Base-by-base conservation (phyloP, 139 green algal genomes). In the Chloropicon primus region DNA sequence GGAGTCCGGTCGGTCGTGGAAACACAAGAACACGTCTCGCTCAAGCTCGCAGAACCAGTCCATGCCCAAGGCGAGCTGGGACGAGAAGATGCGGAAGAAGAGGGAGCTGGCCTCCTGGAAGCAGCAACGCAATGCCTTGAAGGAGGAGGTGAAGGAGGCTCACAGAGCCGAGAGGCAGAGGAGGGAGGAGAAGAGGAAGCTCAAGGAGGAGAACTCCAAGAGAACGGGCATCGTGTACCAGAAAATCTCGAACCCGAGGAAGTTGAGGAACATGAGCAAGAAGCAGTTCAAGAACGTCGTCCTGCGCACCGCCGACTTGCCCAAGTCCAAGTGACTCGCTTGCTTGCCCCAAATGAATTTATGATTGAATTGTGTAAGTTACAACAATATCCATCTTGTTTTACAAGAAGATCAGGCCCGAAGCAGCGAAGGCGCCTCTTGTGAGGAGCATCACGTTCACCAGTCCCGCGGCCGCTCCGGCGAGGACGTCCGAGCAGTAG, bases 401-500 rank as follows among this genome's bases (percentile, higher is more conserved):
- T n/a, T n/a, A n/a, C n/a, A n/a, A n/a, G n/a, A n/a, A n/a, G n/a
- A n/a, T n/a, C n/a, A n/a, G n/a, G n/a, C n/a, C n/a, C n/a, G n/a
- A n/a, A n/a, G n/a, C n/a, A n/a, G n/a, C n/a, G 41, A 62, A 62
- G 41, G 5, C 10, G 41, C 41, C 41, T 17, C 17, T 79, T 0
- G 86, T 88, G 2, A 86, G 21, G 0, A 87, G 27, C 0, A 73
- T 74, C 2, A 80, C 53, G 0, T 82, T 91, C 0, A 83, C 24
- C 1, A 87, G 5, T 1, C 84, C 88, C 2, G 89, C 25, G 2
- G 81, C 21, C 2, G 83, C 29, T 0, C 88, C 88, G 2, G 84
- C 87, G 24, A 80, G 23, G 2, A 92, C 82, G 41, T 92, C 88
- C 1, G 73, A 73, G 27, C 88, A 41, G 78, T 89, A 91, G 83